phyloP scores from a whole-genome alignment of 2,329 filamentous ascomycete species.

The Claviceps maximensis region DNA sequence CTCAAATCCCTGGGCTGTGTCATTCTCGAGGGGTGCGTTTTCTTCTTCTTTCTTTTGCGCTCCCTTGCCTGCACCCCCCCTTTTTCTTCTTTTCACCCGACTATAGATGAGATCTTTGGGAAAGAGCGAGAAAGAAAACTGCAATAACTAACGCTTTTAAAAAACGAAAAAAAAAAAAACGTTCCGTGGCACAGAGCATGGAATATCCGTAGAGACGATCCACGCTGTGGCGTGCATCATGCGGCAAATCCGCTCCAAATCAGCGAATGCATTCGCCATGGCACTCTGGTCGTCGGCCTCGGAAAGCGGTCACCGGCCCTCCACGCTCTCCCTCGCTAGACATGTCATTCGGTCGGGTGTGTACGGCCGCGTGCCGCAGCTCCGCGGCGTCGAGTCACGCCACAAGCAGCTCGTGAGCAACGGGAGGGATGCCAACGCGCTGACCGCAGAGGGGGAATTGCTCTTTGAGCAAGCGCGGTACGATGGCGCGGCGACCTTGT shows the following conservation, averaged over 20 bases:
- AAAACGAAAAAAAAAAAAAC: neutral
- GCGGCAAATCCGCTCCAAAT: constrained; percentile 6
- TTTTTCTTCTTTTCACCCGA: neutral
- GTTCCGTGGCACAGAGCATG: constrained; percentile 12
- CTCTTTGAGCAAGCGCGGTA: constrained; percentile 14
- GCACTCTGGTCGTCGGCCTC: constrained; percentile 21
- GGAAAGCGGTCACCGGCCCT: constrained; percentile 15
- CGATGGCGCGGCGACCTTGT: constrained; percentile 10
- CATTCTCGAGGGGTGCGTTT: constrained; percentile 13
- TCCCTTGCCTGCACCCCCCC: neutral
- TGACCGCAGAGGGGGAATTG: constrained; percentile 20
- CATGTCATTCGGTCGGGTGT: constrained; percentile 10
- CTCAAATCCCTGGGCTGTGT: constrained; percentile 10
- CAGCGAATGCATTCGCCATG: constrained; percentile 9
- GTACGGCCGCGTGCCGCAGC: constrained; percentile 10
- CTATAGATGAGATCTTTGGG: no score
- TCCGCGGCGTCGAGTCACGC: constrained; percentile 12
- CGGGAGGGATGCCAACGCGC: constrained; percentile 21
- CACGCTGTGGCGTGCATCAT: constrained; percentile 19
- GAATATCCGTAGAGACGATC: constrained; percentile 9
- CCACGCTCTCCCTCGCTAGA: constrained; percentile 18
- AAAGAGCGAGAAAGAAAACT: neutral
- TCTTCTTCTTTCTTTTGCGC: neutral
- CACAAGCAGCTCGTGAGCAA: constrained; percentile 18
- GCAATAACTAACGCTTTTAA: neutral